phyloP scores from a whole-genome alignment of 768 basidiomycete genomes.

The Russula olivacea region DNA sequence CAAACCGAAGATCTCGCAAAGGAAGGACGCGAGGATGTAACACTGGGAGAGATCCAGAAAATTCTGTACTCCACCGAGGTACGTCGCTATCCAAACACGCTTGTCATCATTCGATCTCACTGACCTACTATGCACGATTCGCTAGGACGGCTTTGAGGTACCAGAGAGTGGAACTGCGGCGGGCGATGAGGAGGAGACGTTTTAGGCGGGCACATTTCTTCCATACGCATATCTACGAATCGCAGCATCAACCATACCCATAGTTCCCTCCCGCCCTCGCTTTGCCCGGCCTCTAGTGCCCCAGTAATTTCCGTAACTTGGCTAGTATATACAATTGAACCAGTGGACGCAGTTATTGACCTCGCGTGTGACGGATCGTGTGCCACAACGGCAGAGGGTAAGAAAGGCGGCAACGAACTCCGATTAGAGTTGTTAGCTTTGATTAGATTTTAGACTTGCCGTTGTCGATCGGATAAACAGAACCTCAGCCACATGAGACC shows the following conservation, averaged over 20 bases:
- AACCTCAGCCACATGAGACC: not conserved
- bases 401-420: not conserved
- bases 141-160: slow-evolving; percentile 89
- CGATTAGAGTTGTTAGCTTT: not conserved
- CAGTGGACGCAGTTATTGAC: not conserved
- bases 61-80: slow-evolving; percentile 97
- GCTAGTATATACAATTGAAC: slow-evolving; percentile 14
- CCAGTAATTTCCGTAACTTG: slow-evolving; percentile 15
- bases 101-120: slow-evolving; percentile 4
- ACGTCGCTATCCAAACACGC: slow-evolving; percentile 26
- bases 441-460: not conserved
- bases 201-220: slow-evolving; percentile 33
- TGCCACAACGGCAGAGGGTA: not conserved
- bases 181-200: slow-evolving; percentile 82
- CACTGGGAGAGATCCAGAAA: slow-evolving; percentile 76
- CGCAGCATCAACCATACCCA: slow-evolving; percentile 17
- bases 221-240: slow-evolving; percentile 14
- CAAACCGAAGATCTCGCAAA: slow-evolving; percentile 59
- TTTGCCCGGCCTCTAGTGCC: slow-evolving; percentile 14
- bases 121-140: slow-evolving; percentile 6
- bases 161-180: slow-evolving; percentile 49
- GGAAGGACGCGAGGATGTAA: slow-evolving; percentile 51
- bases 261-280: slow-evolving; percentile 15
- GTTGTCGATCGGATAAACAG: not conserved
- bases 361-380: not conserved